These are phyloP conservation scores for Articulospora tetracladia DNA, from an alignment of 495 filamentous ascomycete species.

Conservation along the genomic window DNA sequence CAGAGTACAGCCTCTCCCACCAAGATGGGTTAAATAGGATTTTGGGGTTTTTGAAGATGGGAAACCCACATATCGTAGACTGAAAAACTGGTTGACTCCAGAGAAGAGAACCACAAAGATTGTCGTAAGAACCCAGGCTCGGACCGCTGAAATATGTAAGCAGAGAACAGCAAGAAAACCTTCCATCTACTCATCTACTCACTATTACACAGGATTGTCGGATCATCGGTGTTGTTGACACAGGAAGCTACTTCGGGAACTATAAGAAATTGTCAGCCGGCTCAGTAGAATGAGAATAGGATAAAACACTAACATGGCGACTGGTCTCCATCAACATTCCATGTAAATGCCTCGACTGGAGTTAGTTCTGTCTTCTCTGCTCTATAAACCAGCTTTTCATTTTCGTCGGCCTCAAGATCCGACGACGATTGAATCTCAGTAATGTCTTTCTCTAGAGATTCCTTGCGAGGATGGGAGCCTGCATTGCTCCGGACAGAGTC, in stretches of 20 bases:
- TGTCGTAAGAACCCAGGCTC: conserved; percentile 68
- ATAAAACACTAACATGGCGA: not conserved
- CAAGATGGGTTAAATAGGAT: too few relatives aligned
- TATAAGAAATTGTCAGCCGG: not conserved
- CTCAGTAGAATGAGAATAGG: not conserved
- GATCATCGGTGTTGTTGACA: not conserved
- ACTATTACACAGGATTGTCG: not conserved
- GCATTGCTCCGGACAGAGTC: not conserved
- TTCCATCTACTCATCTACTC: not conserved
- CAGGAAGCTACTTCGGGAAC: not conserved
- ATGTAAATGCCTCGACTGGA: not conserved
- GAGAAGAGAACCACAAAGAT: conserved; percentile 61
- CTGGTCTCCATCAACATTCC: not conserved
- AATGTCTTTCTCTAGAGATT: not conserved
- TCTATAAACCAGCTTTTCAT: not conserved
- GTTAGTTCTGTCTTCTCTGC: not conserved
- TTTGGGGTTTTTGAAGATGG: too few relatives aligned
- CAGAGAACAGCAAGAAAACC: not conserved
- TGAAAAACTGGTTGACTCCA: conserved; percentile 65
- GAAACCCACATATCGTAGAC: conserved; percentile 40
- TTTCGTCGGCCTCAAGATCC: not conserved
- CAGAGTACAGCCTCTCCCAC: too few relatives aligned
- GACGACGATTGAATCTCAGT: not conserved
- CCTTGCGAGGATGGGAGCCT: not conserved
- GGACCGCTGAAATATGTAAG: conserved; percentile 35